phyloP scores from a whole-genome alignment of 768 basidiomycete genomes.

The Pisolithus sp. region DNA sequence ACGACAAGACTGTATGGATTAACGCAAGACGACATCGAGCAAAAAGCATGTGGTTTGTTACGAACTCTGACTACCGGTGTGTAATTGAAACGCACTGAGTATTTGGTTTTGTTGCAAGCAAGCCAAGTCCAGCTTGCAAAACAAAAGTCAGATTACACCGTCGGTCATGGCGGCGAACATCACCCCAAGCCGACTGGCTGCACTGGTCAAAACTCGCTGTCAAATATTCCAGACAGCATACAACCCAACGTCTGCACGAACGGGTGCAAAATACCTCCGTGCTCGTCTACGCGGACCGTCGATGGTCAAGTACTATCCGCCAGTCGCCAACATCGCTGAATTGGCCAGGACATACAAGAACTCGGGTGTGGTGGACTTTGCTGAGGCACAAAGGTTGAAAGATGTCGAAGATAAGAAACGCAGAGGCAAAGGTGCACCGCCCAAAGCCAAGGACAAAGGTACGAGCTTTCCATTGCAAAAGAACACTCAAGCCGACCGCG shows the following conservation, averaged over 20 bases:
- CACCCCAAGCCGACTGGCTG: constrained; percentile 46
- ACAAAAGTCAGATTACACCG: too few relatives aligned
- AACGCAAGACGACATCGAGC: constrained; percentile 14
- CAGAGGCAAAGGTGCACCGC: constrained; percentile 79
- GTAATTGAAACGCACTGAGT: not conserved
- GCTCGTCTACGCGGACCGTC: constrained; percentile 77
- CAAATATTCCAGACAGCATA: constrained; percentile 81
- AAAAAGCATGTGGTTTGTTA: not conserved
- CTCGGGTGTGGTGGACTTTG: constrained; percentile 54
- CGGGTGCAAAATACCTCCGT: constrained; percentile 89
- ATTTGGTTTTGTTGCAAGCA: not conserved
- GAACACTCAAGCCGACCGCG: constrained; percentile 23
- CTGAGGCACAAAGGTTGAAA: constrained; percentile 60
- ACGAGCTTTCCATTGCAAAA: constrained; percentile 9
- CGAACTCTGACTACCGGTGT: too few relatives aligned
- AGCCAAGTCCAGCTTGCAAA: too few relatives aligned
- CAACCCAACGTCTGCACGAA: constrained; percentile 76
- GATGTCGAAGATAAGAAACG: constrained; percentile 63
- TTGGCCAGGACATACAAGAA: constrained; percentile 48
- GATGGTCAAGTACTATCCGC: constrained; percentile 80
- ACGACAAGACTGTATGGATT: constrained; percentile 4
- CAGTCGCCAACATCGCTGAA: constrained; percentile 46
- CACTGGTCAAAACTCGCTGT: constrained; percentile 60
- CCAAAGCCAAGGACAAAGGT: constrained; percentile 72
- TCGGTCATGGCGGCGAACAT: constrained; percentile 27